A percentile compares a stretch with the other conserved stretches of the same genome.
These are phyloP conservation scores for Chlorophyllum brunneum DNA, from an alignment of 768 basidiomycete species.

Conservation along the genomic window DNA sequence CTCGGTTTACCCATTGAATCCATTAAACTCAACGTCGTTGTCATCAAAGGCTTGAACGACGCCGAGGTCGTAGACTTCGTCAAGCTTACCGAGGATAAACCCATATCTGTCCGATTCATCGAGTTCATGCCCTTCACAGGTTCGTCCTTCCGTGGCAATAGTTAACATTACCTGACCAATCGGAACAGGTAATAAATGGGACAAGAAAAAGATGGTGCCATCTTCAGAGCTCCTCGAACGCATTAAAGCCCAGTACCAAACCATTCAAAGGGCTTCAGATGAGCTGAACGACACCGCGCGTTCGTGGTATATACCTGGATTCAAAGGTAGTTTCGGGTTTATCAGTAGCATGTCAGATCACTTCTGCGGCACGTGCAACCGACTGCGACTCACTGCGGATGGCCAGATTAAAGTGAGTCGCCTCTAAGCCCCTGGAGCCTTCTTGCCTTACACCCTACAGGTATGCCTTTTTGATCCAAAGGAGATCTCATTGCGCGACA, in stretches of 20 bases:
- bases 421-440: background rate
- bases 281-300: constrained; percentile 79
- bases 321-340: constrained; percentile 73
- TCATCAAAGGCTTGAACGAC: constrained; percentile 80
- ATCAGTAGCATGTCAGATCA: constrained; percentile 95
- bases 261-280: constrained; percentile 54
- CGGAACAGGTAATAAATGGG: constrained; percentile 77
- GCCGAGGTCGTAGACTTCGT: constrained; percentile 78
- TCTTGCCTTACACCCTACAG: constrained; percentile 31
- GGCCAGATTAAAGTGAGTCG: constrained; percentile 76
- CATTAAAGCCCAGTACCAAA: constrained; percentile 46
- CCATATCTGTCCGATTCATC: constrained; percentile 78
- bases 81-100: constrained; percentile 61
- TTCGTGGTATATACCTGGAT: constrained; percentile 71
- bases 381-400: constrained; percentile 83
- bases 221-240: constrained; percentile 58
- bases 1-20: constrained; percentile 47
- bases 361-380: constrained; percentile 83
- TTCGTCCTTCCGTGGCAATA: constrained; percentile 22
- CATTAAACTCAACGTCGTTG: constrained; percentile 82
- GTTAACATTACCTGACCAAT: constrained; percentile 6
- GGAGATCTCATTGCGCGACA: constrained; percentile 77
- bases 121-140: constrained; percentile 95
- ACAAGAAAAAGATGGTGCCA: constrained; percentile 76
- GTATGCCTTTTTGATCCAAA: constrained; percentile 86